Base-by-base conservation (phyloP, 2,329 filamentous ascomycete genomes). In the Chaetomium olivaceum region DNA sequence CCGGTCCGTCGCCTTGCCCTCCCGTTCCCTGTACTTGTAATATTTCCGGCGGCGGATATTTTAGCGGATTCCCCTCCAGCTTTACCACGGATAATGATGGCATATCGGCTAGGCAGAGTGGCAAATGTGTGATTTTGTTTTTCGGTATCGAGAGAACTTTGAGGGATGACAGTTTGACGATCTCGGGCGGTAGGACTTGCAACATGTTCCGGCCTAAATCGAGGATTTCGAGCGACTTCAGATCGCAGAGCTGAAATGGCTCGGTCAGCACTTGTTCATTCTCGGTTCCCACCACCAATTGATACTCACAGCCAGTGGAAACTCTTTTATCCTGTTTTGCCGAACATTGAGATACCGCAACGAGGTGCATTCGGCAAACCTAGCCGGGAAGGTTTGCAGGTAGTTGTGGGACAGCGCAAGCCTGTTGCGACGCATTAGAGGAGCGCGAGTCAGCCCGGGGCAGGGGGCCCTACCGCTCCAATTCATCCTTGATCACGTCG, bases 131-230 rank as follows among this genome's bases (percentile, higher is more conserved):
- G 71, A 98, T 92, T 66, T 90, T 87, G 76, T 97, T 97, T 74
- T 91, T 91, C 71, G 91, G 90, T 43, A 97, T 85, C 2, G 93
- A 93, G 62, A 98, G 82, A 19, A 97, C 93, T 74, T 96, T 96
- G 69, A 98, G 81, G 1, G 92, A 96, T 5, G 89, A 89, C 73
- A 98, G 82, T 74, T 89, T 92, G 67, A 86, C 87, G 68, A 97
- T 91, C 62, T 93, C 90, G 56, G 89, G 86, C 0, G 94, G 93
- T 1, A 98, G 84, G 11, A 85, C 81, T 57, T 85, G 86, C 67
- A 98, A 88, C 76, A 90, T 92, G 76, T 98, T 98, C 72, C 91
- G 87, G 76, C 93, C 93, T 62, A 98, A 84, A 78, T 98, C 94
- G 67, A 98, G 85, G 66, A 97, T 97, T 78, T 98, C 93, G 63